Base-by-base conservation (phyloP, 495 filamentous ascomycete species). In the Xylaria cubensis region DNA sequence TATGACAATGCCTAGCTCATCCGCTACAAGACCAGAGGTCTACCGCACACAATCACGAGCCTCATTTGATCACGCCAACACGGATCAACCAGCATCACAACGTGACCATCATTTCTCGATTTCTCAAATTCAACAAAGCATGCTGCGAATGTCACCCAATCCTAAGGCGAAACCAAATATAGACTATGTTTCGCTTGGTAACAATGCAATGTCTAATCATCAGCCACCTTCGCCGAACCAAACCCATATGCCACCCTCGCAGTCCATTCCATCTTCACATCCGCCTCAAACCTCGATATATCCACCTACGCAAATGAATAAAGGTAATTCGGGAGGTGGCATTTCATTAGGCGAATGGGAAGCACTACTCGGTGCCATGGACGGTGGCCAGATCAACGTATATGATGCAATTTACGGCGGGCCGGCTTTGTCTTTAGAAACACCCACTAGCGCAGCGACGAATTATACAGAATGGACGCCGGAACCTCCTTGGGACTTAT, bases 391-490 rank as follows among this genome's bases (percentile, higher is more conserved):
- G 75, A 89, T 90, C 19, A 95, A 93, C 76, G 89, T 95, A 12
- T 96, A 94, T 85, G 93, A 92, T 73, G 90, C 91, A 12, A 94
- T 95, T 66, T 95, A 95, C 75, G 93, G 92, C 61, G 92, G 92
- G 17, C 88, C 88, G 56, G 85, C 88, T 17, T 58, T 86, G 5
- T 79, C 78, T 12, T 44, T 85, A 26, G 84, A 85, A 19, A 84
- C 78, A 8, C 77, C 83, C 17, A 74, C 74, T 5, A 81, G 78
- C 32, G 26, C 77, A 12, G 67, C 76, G 26, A 55, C 77, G 12
- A 76, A 76, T 41, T 77, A 80, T 36, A 75, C 79, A 12, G 79
- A 79, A 51, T 89, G 85, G 86, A 86, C 86, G 24, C 87, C 88
- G 7, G 87, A 87, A n/a, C n/a, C n/a, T 50, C 80, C 88, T 19